Percentiles rank a stretch among this genome's conserved stretches.
Conservation (phyloP, 768 basidiomycete genomes). For the Gloeophyllum trabeum region DNA sequence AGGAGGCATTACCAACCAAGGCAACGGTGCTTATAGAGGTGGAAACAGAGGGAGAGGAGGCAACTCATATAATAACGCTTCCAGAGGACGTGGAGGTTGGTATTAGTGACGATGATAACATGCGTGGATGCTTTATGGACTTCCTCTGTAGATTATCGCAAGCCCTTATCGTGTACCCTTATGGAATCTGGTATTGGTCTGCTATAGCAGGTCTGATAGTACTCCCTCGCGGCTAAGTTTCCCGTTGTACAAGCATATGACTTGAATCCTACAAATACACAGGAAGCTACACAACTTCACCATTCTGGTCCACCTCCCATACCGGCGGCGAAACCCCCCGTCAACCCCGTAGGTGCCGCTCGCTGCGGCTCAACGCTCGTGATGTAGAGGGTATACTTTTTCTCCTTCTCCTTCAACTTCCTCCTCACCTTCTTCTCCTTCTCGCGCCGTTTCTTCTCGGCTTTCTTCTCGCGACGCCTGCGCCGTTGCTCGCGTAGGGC, state of each 20-base stretch:
- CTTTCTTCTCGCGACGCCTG: constrained; percentile 37
- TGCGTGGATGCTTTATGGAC: constrained; percentile 5
- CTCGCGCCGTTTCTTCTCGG: constrained; percentile 48
- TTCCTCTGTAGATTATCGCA: not conserved
- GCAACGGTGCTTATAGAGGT: not conserved
- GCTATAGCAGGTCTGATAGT: no score
- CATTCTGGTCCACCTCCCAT: no score
- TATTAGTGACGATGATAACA: constrained; percentile 7
- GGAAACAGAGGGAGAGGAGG: constrained; percentile 10
- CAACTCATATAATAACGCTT: constrained; percentile 7
- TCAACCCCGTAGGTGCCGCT: constrained; percentile 8
- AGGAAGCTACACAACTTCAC: no score
- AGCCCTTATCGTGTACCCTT: not conserved
- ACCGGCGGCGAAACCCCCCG: no score
- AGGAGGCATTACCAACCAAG: constrained; percentile 3
- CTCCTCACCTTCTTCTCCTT: constrained; percentile 54
- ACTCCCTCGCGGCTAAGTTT: no score
- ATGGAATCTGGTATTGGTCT: not conserved
- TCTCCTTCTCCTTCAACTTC: constrained; percentile 49
- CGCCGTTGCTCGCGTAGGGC: constrained; percentile 41
- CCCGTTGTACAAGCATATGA: no score
- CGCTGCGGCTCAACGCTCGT: constrained; percentile 33
- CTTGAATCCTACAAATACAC: no score
- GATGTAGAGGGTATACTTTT: constrained; percentile 53
- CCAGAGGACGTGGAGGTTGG: constrained; percentile 11